These are phyloP conservation scores for Kodamaea restingae DNA, from an alignment of 805 yeast genomes.

Conservation along the genomic window DNA sequence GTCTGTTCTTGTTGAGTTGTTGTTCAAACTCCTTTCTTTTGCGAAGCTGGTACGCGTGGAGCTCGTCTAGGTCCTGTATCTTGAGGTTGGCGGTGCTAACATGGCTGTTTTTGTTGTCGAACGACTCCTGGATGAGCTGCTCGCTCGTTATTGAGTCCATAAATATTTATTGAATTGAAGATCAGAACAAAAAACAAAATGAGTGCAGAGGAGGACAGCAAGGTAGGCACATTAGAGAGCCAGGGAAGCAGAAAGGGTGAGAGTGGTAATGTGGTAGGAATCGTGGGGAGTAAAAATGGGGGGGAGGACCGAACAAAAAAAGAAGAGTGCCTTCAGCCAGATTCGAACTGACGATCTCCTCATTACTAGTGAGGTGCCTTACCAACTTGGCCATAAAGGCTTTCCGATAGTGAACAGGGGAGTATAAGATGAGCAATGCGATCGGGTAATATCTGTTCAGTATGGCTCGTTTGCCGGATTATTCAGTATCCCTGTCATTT, in stretches of 20 bases:
- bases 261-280: too few relatives aligned
- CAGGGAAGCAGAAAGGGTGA: not conserved
- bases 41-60: slow-evolving; percentile 67
- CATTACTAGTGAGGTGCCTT: slow-evolving; percentile 19
- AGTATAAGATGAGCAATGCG: too few relatives aligned
- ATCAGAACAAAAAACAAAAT: not conserved
- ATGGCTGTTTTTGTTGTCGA: slow-evolving; percentile 19
- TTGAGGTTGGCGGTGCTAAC: slow-evolving; percentile 30
- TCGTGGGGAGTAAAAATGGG: too few relatives aligned
- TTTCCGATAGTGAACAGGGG: not conserved
- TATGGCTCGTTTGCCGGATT: too few relatives aligned
- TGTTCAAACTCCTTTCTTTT: slow-evolving; percentile 81
- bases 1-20: slow-evolving; percentile 79
- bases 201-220: not conserved
- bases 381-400: slow-evolving; percentile 18
- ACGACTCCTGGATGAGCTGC: slow-evolving; percentile 35
- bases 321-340: slow-evolving; percentile 17
- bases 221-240: too few relatives aligned
- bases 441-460: too few relatives aligned
- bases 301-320: slow-evolving; percentile 1
- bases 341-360: slow-evolving; percentile 19
- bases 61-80: slow-evolving; percentile 73
- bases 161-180: too few relatives aligned
- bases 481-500: too few relatives aligned
- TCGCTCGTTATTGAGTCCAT: slow-evolving; percentile 30